Base-by-base conservation (phyloP, 257 asterid genomes). In the Salvia hispanica region DNA sequence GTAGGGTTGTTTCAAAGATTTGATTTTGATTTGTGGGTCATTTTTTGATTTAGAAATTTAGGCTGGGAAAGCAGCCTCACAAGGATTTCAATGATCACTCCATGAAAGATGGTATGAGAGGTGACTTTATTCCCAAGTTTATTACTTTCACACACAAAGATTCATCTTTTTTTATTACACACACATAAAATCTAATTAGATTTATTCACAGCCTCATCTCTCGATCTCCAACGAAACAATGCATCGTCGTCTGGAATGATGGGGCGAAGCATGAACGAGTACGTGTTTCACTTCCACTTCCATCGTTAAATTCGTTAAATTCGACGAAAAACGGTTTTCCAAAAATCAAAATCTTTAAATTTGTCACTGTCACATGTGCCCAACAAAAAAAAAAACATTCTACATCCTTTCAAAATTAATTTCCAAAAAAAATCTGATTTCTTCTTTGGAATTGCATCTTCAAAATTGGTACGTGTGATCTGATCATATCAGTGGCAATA, bases 11-110 rank as follows among this genome's bases (percentile, higher is more conserved):
- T 25, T 25, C 31, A 25, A 25, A 25, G 31, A 25, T 25, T 25
- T 25, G 31, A 25, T 9, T 48, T 57, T 62, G 7, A 18, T 55
- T 34, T 57, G 4, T 1, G 1, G 52, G 12, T 54, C 39, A 25
- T 3, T 72, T 53, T 9, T 34, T 44, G n/a, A 62, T 63, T 51
- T 76, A 94, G 99, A 94, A 94, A 83, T 94, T 91, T 74, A 87
- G 99, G 84, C 85, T 94, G 39, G 99, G 99, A 67, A 94, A 94
- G 79, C 99, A 91, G 79, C 97, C 97, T 25, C 99, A 94, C 92
- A 94, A 94, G 86, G 99, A 94, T 64, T 91, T 85, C 81, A 84
- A 74, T 74, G 97, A 93, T 80, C 99, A 90, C 67, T 88, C 97
- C 0, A 77, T 93, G 75, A 91, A 91, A 86, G 97, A 90, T 80